These are phyloP conservation scores for Mycena amicta DNA, from an alignment of 768 basidiomycete species.

Conservation along the genomic window DNA sequence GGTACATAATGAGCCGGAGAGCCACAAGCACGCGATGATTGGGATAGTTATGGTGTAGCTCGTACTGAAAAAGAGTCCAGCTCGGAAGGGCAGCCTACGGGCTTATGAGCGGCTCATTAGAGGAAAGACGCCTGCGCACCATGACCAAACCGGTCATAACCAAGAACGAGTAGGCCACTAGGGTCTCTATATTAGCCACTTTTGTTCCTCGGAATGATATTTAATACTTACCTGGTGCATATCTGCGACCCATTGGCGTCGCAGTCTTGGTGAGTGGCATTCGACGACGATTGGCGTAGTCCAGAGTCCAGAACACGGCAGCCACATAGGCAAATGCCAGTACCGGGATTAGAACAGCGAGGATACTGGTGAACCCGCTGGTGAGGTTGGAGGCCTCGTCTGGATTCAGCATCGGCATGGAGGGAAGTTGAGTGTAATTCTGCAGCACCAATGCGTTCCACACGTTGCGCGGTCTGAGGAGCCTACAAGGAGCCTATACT, in stretches of 20 bases:
- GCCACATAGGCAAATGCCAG: slow-evolving; percentile 51
- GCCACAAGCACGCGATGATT: slow-evolving; percentile 45
- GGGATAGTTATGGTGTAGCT: slow-evolving; percentile 54
- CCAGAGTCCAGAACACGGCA: slow-evolving; percentile 51
- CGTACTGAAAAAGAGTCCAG: slow-evolving; percentile 63
- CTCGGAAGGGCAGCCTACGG: slow-evolving; percentile 57
- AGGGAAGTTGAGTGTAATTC: too few species aligned
- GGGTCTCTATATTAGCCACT: slow-evolving; percentile 23
- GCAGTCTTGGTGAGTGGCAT: slow-evolving; percentile 53
- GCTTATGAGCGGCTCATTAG: too few species aligned
- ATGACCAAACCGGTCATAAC: slow-evolving; percentile 51
- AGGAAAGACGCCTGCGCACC: slow-evolving; percentile 32
- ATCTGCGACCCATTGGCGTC: slow-evolving; percentile 49
- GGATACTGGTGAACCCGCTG: slow-evolving; percentile 37
- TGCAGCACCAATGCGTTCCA: too few species aligned
- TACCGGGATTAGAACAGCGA: slow-evolving; percentile 38
- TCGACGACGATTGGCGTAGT: slow-evolving; percentile 47
- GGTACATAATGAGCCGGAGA: slow-evolving; percentile 53
- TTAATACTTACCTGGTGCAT: slow-evolving; percentile 50
- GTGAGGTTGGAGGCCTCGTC: slow-evolving; percentile 29
- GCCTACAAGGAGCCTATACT: neutral
- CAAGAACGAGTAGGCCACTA: slow-evolving; percentile 55
- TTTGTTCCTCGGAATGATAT: neutral
- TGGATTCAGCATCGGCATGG: slow-evolving; percentile 15
- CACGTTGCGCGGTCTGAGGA: too few species aligned